A percentile compares a stretch with the other conserved stretches of the same genome.
These are phyloP conservation scores for Trametes elegans DNA, from an alignment of 768 basidiomycete genomes.

Conservation along the genomic window DNA sequence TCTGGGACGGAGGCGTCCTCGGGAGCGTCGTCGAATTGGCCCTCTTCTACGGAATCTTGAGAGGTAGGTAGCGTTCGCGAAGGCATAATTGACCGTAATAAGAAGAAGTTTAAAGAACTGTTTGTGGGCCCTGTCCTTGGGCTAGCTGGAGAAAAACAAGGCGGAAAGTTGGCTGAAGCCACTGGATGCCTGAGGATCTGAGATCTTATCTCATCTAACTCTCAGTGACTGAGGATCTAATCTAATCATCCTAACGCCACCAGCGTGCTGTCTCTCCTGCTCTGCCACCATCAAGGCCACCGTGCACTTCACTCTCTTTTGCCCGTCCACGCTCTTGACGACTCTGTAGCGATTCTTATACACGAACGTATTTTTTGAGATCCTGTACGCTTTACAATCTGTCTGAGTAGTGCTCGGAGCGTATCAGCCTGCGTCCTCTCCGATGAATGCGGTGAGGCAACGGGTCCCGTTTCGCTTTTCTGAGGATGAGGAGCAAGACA, in stretches of 20 bases:
- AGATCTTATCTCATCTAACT: neutral
- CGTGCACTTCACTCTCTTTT: no score
- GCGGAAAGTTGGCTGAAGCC: neutral
- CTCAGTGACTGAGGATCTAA: no score
- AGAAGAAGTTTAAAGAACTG: neutral
- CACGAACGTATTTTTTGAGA: no score
- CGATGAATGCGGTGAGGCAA: slow-evolving; percentile 19
- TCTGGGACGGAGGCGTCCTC: slow-evolving; percentile 29
- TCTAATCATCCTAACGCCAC: neutral
- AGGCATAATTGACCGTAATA: neutral
- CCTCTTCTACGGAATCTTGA: slow-evolving; percentile 36
- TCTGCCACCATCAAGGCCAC: no score
- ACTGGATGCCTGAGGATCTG: neutral
- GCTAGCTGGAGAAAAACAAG: neutral
- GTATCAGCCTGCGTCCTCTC: no score
- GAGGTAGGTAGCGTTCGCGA: neutral
- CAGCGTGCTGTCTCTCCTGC: neutral
- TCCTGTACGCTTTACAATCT: no score
- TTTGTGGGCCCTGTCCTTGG: neutral
- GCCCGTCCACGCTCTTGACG: no score
- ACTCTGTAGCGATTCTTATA: no score
- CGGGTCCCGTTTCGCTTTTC: slow-evolving; percentile 24
- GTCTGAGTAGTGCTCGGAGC: no score
- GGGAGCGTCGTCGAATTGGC: slow-evolving; percentile 64
- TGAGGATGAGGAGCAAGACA: slow-evolving; percentile 19